phyloP scores from a whole-genome alignment of 768 basidiomycete genomes.

The Russula sp. region DNA sequence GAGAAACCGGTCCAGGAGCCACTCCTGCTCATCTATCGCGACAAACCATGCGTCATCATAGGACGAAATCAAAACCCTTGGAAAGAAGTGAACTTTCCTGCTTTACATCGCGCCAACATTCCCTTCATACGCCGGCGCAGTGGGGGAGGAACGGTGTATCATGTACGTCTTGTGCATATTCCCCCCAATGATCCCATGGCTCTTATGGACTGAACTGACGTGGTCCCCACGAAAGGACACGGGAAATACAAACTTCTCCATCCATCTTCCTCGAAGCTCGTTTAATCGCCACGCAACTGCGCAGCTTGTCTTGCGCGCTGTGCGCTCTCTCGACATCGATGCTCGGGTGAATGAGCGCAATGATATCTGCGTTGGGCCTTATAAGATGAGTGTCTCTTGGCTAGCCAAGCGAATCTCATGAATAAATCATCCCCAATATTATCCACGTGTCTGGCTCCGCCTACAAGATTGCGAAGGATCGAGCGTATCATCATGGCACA shows the following conservation, averaged over 20 bases:
- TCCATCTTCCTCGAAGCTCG: conserved; percentile 75
- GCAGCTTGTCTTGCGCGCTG: conserved; percentile 70
- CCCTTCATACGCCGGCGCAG: conserved; percentile 83
- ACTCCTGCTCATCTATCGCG: conserved; percentile 82
- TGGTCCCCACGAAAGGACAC: conserved; percentile 58
- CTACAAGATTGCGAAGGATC: conserved; percentile 86
- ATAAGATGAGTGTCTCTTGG: conserved; percentile 73
- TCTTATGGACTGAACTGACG: too few species aligned
- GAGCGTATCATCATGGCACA: conserved; percentile 97
- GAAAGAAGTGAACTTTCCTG: conserved; percentile 86
- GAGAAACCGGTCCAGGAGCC: conserved; percentile 64
- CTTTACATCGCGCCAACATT: conserved; percentile 50
- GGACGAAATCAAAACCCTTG: conserved; percentile 98
- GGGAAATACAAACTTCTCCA: conserved; percentile 96
- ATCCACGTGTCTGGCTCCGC: conserved; percentile 92
- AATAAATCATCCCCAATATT: conserved; percentile 19
- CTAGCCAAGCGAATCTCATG: conserved; percentile 24
- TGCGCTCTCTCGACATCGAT: conserved; percentile 69
- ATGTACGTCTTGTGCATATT: conserved; percentile 51
- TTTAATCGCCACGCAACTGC: conserved; percentile 83
- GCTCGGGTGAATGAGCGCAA: conserved; percentile 86
- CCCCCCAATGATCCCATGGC: too few species aligned
- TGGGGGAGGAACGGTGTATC: conserved; percentile 95
- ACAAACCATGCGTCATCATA: conserved; percentile 86
- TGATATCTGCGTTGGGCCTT: conserved; percentile 77